Evolutionary conservation across 225 moss, liverwort and hornwort species (phyloP).

Genomic region (Anthoceros angustus): DNA sequence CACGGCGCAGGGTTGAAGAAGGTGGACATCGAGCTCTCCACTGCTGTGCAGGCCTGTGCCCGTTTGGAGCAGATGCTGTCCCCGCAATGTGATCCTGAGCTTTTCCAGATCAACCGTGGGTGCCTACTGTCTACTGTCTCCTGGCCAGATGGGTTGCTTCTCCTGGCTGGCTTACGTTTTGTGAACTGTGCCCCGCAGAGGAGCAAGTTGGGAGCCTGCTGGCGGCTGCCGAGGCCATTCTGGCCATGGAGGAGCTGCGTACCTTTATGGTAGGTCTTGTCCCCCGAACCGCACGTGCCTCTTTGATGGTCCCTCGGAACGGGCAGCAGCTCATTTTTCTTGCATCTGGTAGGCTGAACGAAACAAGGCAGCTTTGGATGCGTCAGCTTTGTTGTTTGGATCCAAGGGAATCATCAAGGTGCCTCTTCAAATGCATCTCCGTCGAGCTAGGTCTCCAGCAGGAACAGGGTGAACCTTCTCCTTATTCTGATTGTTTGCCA

Average conservation of each 20-base stretch:
- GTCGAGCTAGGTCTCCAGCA: neutral
- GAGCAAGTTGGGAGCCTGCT: constrained; percentile 63
- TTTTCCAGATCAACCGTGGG: constrained; percentile 71
- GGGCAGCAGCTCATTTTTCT: neutral
- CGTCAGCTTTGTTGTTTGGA: constrained; percentile 63
- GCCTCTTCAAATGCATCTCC: neutral
- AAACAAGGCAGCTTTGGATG: constrained; percentile 63
- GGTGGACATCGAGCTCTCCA: constrained; percentile 53
- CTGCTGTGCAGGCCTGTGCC: constrained; percentile 68
- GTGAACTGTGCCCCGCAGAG: constrained; percentile 20
- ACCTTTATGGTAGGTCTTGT: constrained; percentile 42
- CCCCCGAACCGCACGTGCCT: neutral
- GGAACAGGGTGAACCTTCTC: neutral
- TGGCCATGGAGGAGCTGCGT: constrained; percentile 83
- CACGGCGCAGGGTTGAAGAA: constrained; percentile 49
- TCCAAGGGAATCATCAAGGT: constrained; percentile 55
- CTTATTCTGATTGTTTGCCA: neutral
- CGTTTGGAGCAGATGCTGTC: constrained; percentile 61
- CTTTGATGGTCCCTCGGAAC: neutral
- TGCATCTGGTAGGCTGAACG: constrained; percentile 35
- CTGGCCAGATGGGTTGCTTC: neutral
- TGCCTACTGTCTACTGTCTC: neutral
- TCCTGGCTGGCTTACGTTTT: neutral
- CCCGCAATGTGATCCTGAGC: constrained; percentile 55
- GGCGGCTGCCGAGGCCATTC: constrained; percentile 57